These are phyloP conservation scores for Salisapilia sapeloensis DNA, from an alignment of 352 stramenopile genomes.

Conservation along the genomic window DNA sequence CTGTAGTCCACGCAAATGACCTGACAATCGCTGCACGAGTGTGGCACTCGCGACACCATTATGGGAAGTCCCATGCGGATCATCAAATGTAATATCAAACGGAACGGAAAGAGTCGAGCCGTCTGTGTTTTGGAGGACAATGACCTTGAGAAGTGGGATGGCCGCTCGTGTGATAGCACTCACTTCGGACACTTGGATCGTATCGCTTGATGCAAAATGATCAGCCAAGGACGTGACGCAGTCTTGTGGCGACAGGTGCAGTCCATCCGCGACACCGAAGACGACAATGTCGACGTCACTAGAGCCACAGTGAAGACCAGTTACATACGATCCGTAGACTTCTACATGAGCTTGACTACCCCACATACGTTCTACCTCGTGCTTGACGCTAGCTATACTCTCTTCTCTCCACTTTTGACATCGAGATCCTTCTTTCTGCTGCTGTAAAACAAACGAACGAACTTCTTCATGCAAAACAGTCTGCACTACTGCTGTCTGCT, in stretches of 20 bases:
- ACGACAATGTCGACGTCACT: conserved; percentile 75
- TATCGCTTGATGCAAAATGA: conserved; percentile 4
- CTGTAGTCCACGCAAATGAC: conserved; percentile 56
- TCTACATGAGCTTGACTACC: conserved; percentile 28
- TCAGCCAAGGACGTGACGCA: conserved; percentile 21
- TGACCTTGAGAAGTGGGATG: conserved; percentile 62
- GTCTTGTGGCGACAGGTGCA: conserved; percentile 24
- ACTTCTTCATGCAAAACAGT: conserved; percentile 69
- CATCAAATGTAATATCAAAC: conserved; percentile 77
- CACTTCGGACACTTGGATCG: conserved; percentile 24
- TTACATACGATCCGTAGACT: conserved; percentile 60
- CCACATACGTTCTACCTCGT: conserved; percentile 27
- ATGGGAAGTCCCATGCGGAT: conserved; percentile 29
- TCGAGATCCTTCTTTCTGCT: conserved; percentile 15
- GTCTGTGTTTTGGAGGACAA: conserved; percentile 19
- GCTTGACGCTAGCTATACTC: conserved; percentile 26
- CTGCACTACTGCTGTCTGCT: conserved; percentile 63
- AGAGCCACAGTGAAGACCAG: conserved; percentile 29
- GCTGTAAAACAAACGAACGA: conserved; percentile 28
- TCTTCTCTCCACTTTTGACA: conserved; percentile 20
- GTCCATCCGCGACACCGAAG: conserved; percentile 34
- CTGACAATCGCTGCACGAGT: conserved; percentile 40
- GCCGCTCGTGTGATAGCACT: conserved; percentile 51
- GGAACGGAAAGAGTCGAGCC: conserved; percentile 16
- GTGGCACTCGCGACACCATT: conserved; percentile 61